A percentile compares a stretch with the other conserved stretches of the same genome.
phyloP scores from a whole-genome alignment of 805 yeast species.

The Ogataea paradorogensis region DNA sequence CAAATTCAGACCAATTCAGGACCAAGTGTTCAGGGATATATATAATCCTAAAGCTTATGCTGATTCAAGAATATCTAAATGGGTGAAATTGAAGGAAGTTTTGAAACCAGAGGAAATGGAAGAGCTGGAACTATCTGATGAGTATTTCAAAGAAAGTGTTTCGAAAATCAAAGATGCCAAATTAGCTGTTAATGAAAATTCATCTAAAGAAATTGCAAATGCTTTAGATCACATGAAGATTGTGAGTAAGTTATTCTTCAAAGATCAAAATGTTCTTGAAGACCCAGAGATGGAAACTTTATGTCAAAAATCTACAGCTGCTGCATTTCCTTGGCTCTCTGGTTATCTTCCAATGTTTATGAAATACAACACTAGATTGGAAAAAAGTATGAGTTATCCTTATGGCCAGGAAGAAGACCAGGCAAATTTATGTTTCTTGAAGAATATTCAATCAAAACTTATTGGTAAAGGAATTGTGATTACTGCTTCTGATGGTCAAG shows the following conservation, averaged over 20 bases:
- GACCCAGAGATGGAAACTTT: conserved; percentile 7
- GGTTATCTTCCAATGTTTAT: conserved; percentile 37
- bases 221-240: conserved; percentile 27
- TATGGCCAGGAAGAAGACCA: conserved; percentile 11
- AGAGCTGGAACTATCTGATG: conserved; percentile 23
- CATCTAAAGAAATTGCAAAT: conserved; percentile 25
- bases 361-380: conserved; percentile 30
- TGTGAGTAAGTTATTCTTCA: conserved; percentile 25
- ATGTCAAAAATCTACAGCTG: conserved; percentile 19
- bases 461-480: conserved; percentile 55
- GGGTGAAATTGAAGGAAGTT: conserved; percentile 27
- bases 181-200: conserved; percentile 23
- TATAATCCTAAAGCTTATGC: conserved; percentile 29
- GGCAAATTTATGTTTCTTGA: conserved; percentile 26
- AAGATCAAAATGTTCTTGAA: conserved; percentile 6
- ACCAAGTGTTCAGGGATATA: conserved; percentile 29
- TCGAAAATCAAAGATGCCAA: conserved; percentile 21
- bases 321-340: conserved; percentile 43
- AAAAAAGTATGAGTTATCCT: conserved; percentile 9
- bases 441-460: conserved; percentile 27
- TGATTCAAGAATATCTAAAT: conserved; percentile 24
- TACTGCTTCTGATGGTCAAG: conserved; percentile 45
- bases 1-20: conserved; percentile 29
- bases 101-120: conserved; percentile 25
- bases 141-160: conserved; percentile 21